Percentiles rank a stretch among this genome's conserved stretches.
These are phyloP conservation scores for Linderina pennispora DNA, from an alignment of 192 early-diverging fungal species.

Conservation along the genomic window DNA sequence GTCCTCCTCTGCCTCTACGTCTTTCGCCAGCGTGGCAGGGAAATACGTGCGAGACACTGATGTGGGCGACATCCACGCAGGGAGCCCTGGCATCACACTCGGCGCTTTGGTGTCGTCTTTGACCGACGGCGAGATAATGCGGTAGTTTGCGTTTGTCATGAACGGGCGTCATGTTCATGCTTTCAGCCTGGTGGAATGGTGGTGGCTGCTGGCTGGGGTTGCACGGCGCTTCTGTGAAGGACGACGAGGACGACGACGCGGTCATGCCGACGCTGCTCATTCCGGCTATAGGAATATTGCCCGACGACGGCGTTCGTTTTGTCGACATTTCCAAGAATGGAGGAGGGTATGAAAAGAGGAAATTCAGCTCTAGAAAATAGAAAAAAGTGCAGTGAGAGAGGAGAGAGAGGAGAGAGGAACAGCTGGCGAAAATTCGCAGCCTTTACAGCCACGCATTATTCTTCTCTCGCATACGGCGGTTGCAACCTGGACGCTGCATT, in stretches of 20 bases:
- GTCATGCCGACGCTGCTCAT: slow-evolving; percentile 14
- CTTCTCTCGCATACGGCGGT: no score
- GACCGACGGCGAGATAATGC: slow-evolving; percentile 27
- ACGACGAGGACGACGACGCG: no score
- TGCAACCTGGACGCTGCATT: no score
- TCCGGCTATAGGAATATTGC: slow-evolving; percentile 6
- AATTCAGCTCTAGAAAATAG: no score
- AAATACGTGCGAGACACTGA: slow-evolving; percentile 23
- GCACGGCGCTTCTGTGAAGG: no score
- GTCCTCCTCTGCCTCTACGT: neutral
- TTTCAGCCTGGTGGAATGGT: neutral
- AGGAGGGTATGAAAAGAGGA: neutral
- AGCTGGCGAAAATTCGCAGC: no score
- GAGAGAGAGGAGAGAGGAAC: no score
- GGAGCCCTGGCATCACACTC: slow-evolving; percentile 5
- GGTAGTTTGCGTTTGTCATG: slow-evolving; percentile 46
- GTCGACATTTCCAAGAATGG: slow-evolving; percentile 5
- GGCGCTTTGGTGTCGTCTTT: neutral
- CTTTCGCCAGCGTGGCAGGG: slow-evolving; percentile 8
- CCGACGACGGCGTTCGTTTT: neutral
- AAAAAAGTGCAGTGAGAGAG: no score
- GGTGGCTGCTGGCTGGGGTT: no score
- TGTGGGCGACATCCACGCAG: slow-evolving; percentile 19
- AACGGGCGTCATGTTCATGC: neutral
- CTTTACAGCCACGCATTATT: no score